Evolutionary conservation across 495 filamentous ascomycete species (phyloP).

Genomic region (Neurospora tetraspora): DNA sequence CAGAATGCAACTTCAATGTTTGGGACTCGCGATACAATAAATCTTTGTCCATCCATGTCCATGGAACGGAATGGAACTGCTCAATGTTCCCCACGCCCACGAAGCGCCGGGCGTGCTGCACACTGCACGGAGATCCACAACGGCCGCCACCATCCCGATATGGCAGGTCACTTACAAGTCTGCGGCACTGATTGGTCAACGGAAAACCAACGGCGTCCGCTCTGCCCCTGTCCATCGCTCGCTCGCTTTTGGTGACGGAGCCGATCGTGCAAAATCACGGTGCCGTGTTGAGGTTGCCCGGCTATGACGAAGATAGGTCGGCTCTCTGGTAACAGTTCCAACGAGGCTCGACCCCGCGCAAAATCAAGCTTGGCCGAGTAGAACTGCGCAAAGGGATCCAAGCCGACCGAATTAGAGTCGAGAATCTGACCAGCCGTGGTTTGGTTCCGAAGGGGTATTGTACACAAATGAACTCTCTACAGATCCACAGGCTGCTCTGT

Average conservation of each 20-base stretch:
- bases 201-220: not conserved
- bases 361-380: not conserved
- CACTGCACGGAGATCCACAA: not conserved
- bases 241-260: not conserved
- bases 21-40: not conserved
- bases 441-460: not conserved
- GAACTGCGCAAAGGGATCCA: not conserved
- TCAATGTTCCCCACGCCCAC: not conserved
- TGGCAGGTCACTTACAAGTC: conserved; percentile 1
- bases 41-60: not conserved
- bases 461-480: not conserved
- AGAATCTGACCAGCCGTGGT: not conserved
- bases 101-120: not conserved
- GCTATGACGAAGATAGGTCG: not conserved
- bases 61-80: not conserved
- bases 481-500: not conserved
- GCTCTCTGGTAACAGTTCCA: not conserved
- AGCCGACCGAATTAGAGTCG: not conserved
- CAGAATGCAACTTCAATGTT: not conserved
- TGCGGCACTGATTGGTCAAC: conserved; percentile 1
- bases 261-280: not conserved
- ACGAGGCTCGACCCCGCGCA: not conserved
- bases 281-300: not conserved
- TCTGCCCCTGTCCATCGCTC: not conserved
- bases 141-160: conserved; percentile 1